Base-by-base conservation (phyloP, 495 filamentous ascomycete genomes). In the Pyronema domesticum region DNA sequence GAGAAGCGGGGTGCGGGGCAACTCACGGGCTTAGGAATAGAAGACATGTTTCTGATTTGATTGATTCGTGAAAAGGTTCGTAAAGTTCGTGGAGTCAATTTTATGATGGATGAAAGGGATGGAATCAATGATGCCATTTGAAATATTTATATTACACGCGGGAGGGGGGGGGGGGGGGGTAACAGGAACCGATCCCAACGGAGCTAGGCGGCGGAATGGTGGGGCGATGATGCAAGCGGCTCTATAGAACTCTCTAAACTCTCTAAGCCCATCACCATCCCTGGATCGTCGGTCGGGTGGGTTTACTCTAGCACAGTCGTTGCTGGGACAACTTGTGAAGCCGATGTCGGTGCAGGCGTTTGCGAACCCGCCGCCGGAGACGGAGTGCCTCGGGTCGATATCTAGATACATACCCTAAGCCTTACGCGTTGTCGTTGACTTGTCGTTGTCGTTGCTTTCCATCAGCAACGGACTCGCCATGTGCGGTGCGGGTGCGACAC, bases 201-300 rank as follows among this genome's bases (percentile, higher is more conserved):
- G 39, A 42, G 39, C 39, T 17, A 42, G 6, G 6, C 3, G 15
- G 2, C 39, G 39, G 23, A 30, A 2, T 30, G 23, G 23, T 30
- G 39, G 39, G 39, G 15, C 39, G 39, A 42, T 42, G 39, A 42
- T 42, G 11, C 39, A 42, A 42, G 39, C 39, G 39, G 39, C 15
- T 42, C 39, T 51, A 10, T 14, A 14, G 15, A 6, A 9, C 17
- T 30, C 19, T 30, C 35, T 10, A 34, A 50, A 50, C 47, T 50
- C 19, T 30, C 71, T 72, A 51, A 80, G 75, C 37, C 74, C 72
- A 70, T 79, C 80, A 34, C 71, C 73, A 30, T 30, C 23, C 23
- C 23, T 30, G 23, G 23, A 30, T 30, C 23, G 5, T 30, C 23
- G 23, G 23, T 5, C 23, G 23, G 23, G 23, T 30, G 1, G 23